Evolutionary conservation across 139 green algal genomes (phyloP).

Genomic region (Coelastrella sp.): DNA sequence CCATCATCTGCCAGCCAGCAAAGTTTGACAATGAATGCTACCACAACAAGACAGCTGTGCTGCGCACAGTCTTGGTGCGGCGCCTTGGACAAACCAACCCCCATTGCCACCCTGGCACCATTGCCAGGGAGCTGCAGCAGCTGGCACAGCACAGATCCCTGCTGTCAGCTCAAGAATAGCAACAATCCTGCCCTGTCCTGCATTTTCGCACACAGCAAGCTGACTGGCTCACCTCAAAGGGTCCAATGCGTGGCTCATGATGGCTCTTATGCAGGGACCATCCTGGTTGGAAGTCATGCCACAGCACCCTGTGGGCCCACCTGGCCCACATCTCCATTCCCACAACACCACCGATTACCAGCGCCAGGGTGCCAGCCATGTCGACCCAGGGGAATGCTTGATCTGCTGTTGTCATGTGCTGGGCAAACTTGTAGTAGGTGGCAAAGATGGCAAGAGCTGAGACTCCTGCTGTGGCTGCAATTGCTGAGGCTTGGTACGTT

Average conservation of each 20-base stretch:
- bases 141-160: no score
- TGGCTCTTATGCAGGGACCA: conserved; percentile 95
- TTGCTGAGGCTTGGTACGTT: conserved; percentile 77
- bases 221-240: conserved; percentile 84
- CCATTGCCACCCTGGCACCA: no score
- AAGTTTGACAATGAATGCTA: neutral
- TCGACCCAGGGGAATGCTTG: conserved; percentile 73
- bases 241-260: conserved; percentile 88
- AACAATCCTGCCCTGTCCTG: no score
- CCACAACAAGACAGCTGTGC: no score
- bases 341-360: conserved; percentile 79
- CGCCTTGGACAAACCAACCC: no score
- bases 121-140: no score
- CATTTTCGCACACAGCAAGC: no score
- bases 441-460: conserved; percentile 71
- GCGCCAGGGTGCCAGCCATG: conserved; percentile 75
- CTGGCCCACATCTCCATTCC: conserved; percentile 92
- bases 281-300: conserved; percentile 89
- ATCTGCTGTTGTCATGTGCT: conserved; percentile 58
- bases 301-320: conserved; percentile 93
- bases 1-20: neutral
- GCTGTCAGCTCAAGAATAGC: no score
- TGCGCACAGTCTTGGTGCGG: no score
- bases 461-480: conserved; percentile 74
- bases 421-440: conserved; percentile 82